Conservation (phyloP, 2,329 filamentous ascomycete species). For the Beauveria asiatica region DNA sequence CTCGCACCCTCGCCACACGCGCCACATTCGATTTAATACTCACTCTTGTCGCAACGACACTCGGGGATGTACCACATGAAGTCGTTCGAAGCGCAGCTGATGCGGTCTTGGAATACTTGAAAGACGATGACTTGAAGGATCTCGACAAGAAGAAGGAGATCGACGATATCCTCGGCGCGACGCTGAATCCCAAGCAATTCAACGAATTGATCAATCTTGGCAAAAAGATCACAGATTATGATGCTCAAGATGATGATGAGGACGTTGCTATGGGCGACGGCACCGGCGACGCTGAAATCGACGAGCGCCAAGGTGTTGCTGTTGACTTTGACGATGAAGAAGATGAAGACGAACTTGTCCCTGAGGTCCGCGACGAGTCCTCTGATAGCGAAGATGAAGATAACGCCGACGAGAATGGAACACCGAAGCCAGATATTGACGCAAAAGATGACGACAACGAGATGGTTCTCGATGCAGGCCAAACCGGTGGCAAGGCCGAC, state of each 20-base stretch:
- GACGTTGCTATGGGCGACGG: slow-evolving; percentile 62
- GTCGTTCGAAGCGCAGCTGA: slow-evolving; percentile 91
- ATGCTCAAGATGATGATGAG: slow-evolving; percentile 92
- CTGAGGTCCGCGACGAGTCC: slow-evolving; percentile 82
- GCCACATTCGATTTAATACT: slow-evolving; percentile 92
- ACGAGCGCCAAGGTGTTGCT: slow-evolving; percentile 91
- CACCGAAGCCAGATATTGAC: slow-evolving; percentile 41
- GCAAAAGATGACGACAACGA: slow-evolving; percentile 63
- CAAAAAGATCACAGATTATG: slow-evolving; percentile 98
- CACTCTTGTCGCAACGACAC: slow-evolving; percentile 76
- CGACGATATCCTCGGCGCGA: slow-evolving; percentile 81
- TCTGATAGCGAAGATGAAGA: slow-evolving; percentile 71
- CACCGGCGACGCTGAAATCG: slow-evolving; percentile 65
- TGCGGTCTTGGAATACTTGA: slow-evolving; percentile 80
- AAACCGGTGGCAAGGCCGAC: slow-evolving; percentile 35
- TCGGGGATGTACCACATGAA: slow-evolving; percentile 89
- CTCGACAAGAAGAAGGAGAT: slow-evolving; percentile 98
- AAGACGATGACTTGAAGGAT: slow-evolving; percentile 93
- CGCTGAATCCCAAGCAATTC: slow-evolving; percentile 81
- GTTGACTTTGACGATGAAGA: slow-evolving; percentile 93
- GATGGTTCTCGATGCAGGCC: slow-evolving; percentile 71
- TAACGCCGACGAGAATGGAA: slow-evolving; percentile 50
- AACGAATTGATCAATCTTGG: slow-evolving; percentile 93
- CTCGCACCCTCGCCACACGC: slow-evolving; percentile 81
- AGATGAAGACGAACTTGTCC: slow-evolving; percentile 64